These are phyloP conservation scores for Lumnitzera racemosa DNA, from an alignment of 345 rosid species.

Conservation along the genomic window DNA sequence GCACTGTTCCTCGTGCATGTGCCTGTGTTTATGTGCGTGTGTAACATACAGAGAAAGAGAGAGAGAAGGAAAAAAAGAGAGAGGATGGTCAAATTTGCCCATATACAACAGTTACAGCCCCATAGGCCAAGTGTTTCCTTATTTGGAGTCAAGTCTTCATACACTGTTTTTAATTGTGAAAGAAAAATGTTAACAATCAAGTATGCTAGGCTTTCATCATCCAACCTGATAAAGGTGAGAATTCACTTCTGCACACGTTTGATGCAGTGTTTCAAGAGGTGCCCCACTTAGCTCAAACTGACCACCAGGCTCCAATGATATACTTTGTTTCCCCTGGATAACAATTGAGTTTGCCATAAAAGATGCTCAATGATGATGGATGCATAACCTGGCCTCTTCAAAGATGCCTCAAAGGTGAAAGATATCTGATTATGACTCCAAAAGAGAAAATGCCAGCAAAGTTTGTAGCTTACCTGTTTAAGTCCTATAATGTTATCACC, in stretches of 20 bases:
- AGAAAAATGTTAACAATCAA: not conserved
- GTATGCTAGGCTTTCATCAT: not conserved
- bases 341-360: slow-evolving; percentile 8
- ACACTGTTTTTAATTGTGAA: not conserved
- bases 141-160: too few relatives aligned
- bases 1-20: too few relatives aligned
- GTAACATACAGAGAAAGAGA: too few relatives aligned
- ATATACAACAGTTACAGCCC: too few relatives aligned
- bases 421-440: too few relatives aligned
- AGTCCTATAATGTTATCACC: slow-evolving; percentile 82
- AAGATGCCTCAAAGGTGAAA: too few relatives aligned
- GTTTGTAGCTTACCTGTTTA: slow-evolving; percentile 54
- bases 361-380: not conserved
- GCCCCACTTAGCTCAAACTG: slow-evolving; percentile 99
- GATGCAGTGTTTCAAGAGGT: slow-evolving; percentile 98
- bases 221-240: slow-evolving; percentile 97
- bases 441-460: too few relatives aligned
- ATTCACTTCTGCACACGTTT: slow-evolving; percentile 98
- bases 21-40: too few relatives aligned
- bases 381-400: not conserved
- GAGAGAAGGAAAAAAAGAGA: too few relatives aligned
- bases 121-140: too few relatives aligned
- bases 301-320: slow-evolving; percentile 98
- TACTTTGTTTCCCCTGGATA: slow-evolving; percentile 90
- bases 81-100: too few relatives aligned